Evolutionary conservation across 306 rosid species (phyloP), one percentile per base, ranked within the genome.

Genomic region (Styphnolobium japonicum): DNA sequence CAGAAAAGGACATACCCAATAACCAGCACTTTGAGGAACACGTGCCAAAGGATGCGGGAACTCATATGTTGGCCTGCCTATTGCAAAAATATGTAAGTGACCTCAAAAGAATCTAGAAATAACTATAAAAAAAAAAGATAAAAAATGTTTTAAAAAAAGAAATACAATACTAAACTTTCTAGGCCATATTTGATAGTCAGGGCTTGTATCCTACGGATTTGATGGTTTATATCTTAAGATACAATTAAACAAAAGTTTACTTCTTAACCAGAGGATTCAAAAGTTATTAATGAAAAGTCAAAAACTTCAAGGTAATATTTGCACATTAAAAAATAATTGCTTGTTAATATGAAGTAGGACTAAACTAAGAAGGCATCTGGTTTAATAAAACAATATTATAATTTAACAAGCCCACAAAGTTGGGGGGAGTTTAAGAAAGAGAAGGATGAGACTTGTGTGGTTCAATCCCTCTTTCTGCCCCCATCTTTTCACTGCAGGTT

Each of bases 21-120:
- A 84, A 65, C 92, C 94, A 60, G 97, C 97, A 84, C 92, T 89
- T 82, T 88, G 94, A 76, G 97, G 91, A 65, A 93, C 95, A 65
- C 93, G 93, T 25, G 93, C 98, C 78, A 91, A 84, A 49, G 98
- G 98, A 51, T 93, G 98, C 66, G 97, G 90, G 76, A 93, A 93
- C 81, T 88, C 92, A 77, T 86, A 66, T 22, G 97, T 91, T 39
- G 98, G 97, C 97, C 98, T 93, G 93, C 88, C 86, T 86, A 88
- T 87, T 67, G 75, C 81, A 66, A 82, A 52, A 58, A 85, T n/a
- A 81, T 25, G 74, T 77, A 63, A 63, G 85, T 60, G 62, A 42
- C 73, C 70, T 42, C 39, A 80, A 55, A 67, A 10, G 19, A n/a
- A 72, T 63, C 43, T 46, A 56, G 45, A 53, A 43, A 56, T 68